phyloP scores from a whole-genome alignment of 2,329 filamentous ascomycete genomes.

The Lomentospora prolificans region DNA sequence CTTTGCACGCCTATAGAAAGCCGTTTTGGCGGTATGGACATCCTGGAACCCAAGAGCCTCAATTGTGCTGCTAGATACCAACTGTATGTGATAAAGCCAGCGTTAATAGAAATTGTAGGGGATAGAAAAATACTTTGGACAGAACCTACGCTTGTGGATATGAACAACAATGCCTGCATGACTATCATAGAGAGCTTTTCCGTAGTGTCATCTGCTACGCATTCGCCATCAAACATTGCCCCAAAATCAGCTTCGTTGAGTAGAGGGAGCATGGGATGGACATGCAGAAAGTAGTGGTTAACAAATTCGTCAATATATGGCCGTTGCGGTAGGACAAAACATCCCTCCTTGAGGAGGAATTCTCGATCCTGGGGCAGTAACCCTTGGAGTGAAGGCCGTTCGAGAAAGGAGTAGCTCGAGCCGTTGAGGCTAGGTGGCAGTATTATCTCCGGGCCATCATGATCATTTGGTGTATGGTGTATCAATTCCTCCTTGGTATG shows the following conservation, averaged over 20 bases:
- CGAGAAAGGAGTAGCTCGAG: slow-evolving; percentile 12
- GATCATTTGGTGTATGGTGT: too few species aligned
- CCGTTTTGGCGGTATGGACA: not conserved
- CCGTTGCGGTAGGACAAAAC: slow-evolving; percentile 17
- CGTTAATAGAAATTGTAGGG: too few species aligned
- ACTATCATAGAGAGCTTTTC: slow-evolving; percentile 6
- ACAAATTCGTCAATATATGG: slow-evolving; percentile 18
- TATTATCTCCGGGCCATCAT: too few species aligned
- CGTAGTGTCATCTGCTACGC: not conserved
- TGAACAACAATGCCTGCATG: slow-evolving; percentile 6
- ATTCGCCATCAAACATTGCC: slow-evolving; percentile 11
- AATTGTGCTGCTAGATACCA: not conserved
- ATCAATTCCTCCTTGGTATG: too few species aligned
- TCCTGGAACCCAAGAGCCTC: not conserved
- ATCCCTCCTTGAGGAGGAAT: slow-evolving; percentile 18
- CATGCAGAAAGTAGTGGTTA: slow-evolving; percentile 19
- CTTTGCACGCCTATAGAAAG: slow-evolving; percentile 23
- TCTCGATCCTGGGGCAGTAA: slow-evolving; percentile 16
- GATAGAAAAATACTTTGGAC: too few species aligned
- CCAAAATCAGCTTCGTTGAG: slow-evolving; percentile 15
- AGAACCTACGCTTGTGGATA: not conserved
- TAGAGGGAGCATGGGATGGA: slow-evolving; percentile 19
- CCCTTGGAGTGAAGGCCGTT: slow-evolving; percentile 14
- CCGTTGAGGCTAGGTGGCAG: not conserved
- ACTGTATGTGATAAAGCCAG: not conserved